Evolutionary conservation across 2,329 filamentous ascomycete species (phyloP).

Genomic region (Talaromyces sp.): DNA sequence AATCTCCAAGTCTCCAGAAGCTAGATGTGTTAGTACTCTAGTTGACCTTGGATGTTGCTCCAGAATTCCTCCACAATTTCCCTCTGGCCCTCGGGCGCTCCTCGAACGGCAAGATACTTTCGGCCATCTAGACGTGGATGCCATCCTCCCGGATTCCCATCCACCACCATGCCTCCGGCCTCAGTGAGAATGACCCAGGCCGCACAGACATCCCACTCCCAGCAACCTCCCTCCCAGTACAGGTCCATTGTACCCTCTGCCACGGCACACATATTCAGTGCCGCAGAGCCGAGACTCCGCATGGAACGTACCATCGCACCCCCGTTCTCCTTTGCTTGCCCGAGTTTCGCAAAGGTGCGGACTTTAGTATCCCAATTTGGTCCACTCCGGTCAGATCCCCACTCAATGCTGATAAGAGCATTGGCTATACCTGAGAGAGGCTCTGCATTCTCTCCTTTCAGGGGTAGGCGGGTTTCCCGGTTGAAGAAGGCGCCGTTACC

Average conservation of each 20-base stretch:
- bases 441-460: slow-evolving; percentile 46
- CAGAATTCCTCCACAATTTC: slow-evolving; percentile 48
- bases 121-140: slow-evolving; percentile 58
- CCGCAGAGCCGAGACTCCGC: slow-evolving; percentile 60
- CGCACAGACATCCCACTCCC: slow-evolving; percentile 68
- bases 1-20: background rate
- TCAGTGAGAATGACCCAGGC: slow-evolving; percentile 64
- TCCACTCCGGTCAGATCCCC: slow-evolving; percentile 61
- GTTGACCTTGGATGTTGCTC: slow-evolving; percentile 40
- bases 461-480: slow-evolving; percentile 45
- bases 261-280: slow-evolving; percentile 63
- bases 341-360: slow-evolving; percentile 55
- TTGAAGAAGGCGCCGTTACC: slow-evolving; percentile 58
- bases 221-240: slow-evolving; percentile 69
- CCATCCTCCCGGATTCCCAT: slow-evolving; percentile 62
- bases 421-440: slow-evolving; percentile 53
- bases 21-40: slow-evolving; percentile 35
- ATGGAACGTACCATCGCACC: slow-evolving; percentile 66
- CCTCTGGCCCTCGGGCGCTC: slow-evolving; percentile 40
- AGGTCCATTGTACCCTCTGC: slow-evolving; percentile 60
- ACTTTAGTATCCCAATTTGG: slow-evolving; percentile 61
- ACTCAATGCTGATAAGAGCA: slow-evolving; percentile 62
- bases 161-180: slow-evolving; percentile 62
- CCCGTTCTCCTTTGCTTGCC: slow-evolving; percentile 53
- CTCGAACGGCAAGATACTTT: slow-evolving; percentile 52